phyloP scores from a whole-genome alignment of 179 eudicot species.

The Corrigiola litoralis region DNA sequence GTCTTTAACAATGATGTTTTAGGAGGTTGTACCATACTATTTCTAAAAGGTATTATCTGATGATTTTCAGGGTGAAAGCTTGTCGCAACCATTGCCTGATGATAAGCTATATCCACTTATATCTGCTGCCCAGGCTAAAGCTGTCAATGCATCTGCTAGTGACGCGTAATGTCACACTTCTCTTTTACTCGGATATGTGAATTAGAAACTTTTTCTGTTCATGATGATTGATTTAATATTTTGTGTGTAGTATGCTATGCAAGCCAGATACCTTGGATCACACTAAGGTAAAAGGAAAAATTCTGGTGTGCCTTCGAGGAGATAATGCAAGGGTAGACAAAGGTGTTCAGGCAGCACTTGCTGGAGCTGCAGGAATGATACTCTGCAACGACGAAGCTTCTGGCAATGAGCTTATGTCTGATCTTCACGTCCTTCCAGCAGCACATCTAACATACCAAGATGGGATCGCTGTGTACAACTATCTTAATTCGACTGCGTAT shows the following conservation, averaged over 20 bases:
- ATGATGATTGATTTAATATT: not conserved
- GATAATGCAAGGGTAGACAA: slow-evolving; percentile 34
- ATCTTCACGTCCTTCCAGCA: slow-evolving; percentile 62
- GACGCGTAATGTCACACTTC: slow-evolving; percentile 19
- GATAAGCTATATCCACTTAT: slow-evolving; percentile 21
- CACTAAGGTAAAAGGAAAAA: slow-evolving; percentile 40
- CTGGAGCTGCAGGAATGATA: slow-evolving; percentile 73
- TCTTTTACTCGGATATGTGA: not conserved
- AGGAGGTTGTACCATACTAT: too few relatives aligned
- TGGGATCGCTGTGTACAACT: slow-evolving; percentile 37
- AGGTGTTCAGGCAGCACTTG: slow-evolving; percentile 33
- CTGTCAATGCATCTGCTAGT: slow-evolving; percentile 19
- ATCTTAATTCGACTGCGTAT: slow-evolving; percentile 46
- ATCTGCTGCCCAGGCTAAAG: slow-evolving; percentile 25
- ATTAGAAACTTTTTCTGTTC: not conserved
- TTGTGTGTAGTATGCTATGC: slow-evolving; percentile 22
- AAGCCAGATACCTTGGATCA: slow-evolving; percentile 32
- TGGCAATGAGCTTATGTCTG: slow-evolving; percentile 37
- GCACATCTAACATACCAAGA: slow-evolving; percentile 49
- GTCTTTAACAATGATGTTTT: too few relatives aligned
- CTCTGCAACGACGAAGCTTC: slow-evolving; percentile 36
- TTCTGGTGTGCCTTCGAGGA: slow-evolving; percentile 53
- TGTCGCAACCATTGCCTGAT: slow-evolving; percentile 26
- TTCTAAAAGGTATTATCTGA: too few relatives aligned
- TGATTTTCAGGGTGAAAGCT: slow-evolving; percentile 29